Conservation (phyloP, 306 rosid species). For the Calophaca sinica region DNA sequence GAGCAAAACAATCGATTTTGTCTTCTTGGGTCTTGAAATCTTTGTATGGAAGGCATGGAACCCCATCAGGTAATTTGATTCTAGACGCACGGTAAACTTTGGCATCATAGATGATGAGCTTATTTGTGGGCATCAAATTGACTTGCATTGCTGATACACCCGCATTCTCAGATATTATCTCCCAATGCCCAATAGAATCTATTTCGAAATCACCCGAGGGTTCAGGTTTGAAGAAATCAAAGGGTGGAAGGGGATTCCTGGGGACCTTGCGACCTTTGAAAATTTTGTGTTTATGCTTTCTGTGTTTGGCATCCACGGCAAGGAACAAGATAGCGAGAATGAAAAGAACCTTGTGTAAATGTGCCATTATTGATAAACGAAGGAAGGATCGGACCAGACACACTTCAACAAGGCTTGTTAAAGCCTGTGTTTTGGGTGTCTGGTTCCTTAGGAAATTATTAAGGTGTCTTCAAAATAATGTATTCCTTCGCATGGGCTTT, state of each 20-base stretch:
- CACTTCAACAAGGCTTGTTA: slow-evolving; percentile 19
- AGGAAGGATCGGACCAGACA: background rate
- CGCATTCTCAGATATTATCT: slow-evolving; percentile 39
- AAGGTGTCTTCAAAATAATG: background rate
- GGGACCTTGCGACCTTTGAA: background rate
- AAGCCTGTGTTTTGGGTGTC: slow-evolving; percentile 31
- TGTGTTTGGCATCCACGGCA: slow-evolving; percentile 33
- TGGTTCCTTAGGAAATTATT: background rate
- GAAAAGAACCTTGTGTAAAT: slow-evolving; percentile 43
- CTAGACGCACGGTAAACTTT: slow-evolving; percentile 55
- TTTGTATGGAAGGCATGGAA: slow-evolving; percentile 52
- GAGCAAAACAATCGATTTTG: slow-evolving; percentile 68
- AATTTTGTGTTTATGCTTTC: background rate
- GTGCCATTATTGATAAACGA: slow-evolving; percentile 54
- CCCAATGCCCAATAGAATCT: slow-evolving; percentile 60
- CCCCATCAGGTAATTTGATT: slow-evolving; percentile 57
- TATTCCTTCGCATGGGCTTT: background rate
- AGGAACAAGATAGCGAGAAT: slow-evolving; percentile 53
- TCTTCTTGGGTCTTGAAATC: background rate
- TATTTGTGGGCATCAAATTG: slow-evolving; percentile 70
- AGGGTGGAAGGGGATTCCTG: background rate
- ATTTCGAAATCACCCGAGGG: slow-evolving; percentile 26
- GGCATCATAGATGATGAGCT: slow-evolving; percentile 66
- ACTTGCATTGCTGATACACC: slow-evolving; percentile 86
- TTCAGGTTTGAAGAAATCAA: too few species aligned